A percentile compares a stretch with the other conserved stretches of the same genome.
Conservation (phyloP, 495 filamentous ascomycete genomes). For the Tuber microsphaerosporum region DNA sequence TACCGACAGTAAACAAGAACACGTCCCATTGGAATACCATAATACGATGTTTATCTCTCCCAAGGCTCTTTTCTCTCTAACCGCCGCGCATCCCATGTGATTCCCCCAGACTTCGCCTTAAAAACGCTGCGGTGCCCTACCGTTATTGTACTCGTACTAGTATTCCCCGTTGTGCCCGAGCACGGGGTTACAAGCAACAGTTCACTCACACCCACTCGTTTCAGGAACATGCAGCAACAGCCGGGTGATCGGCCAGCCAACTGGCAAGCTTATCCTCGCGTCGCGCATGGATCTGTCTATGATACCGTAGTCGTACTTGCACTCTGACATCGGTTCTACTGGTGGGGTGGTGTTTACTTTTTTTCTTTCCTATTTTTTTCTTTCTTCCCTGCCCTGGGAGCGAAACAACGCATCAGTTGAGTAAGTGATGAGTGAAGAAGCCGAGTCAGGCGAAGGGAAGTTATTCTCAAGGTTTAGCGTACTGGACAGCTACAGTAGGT, state of each 20-base stretch:
- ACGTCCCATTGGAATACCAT: neutral
- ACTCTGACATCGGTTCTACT: neutral
- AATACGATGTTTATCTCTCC: neutral
- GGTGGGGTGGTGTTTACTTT: neutral
- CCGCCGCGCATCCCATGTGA: neutral
- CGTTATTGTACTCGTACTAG: too few species aligned
- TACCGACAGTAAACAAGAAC: neutral
- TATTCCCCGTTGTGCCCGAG: neutral
- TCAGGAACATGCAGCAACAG: neutral
- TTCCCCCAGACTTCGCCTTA: neutral
- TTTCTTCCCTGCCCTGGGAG: neutral
- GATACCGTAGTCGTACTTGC: neutral
- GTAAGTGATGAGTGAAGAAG: neutral
- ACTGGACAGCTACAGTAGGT: too few species aligned
- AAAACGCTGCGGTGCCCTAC: neutral
- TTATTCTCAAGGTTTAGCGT: neutral
- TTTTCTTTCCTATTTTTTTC: neutral
- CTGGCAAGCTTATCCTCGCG: neutral
- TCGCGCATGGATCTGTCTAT: neutral
- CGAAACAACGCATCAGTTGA: slow-evolving; percentile 1
- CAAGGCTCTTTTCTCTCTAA: neutral
- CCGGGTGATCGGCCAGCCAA: neutral
- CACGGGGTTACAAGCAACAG: neutral
- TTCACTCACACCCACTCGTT: slow-evolving; percentile 1
- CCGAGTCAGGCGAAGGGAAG: neutral